phyloP scores from a whole-genome alignment of 805 yeast genomes.

The Starmera quercuum region DNA sequence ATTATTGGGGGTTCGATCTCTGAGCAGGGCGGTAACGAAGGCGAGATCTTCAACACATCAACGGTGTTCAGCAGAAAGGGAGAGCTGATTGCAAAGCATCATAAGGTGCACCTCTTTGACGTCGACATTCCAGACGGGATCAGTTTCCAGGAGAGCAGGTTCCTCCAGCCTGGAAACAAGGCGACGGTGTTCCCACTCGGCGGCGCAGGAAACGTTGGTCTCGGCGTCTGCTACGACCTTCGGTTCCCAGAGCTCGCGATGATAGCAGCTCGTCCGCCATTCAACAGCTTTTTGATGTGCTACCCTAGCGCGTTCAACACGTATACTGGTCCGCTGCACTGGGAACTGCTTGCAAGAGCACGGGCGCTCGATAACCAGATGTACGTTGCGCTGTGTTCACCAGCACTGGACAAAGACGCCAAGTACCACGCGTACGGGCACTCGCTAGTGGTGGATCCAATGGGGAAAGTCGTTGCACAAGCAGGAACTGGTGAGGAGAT shows the following conservation, averaged over 20 bases:
- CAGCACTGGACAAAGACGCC: conserved; percentile 66
- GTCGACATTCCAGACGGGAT: conserved; percentile 89
- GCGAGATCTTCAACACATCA: conserved; percentile 62
- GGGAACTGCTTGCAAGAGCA: conserved; percentile 69
- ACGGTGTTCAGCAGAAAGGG: conserved; percentile 69
- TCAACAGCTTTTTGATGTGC: conserved; percentile 64
- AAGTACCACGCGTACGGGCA: conserved; percentile 65
- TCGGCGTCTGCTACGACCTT: conserved; percentile 81
- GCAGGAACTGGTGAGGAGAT: conserved; percentile 73
- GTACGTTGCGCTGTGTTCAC: conserved; percentile 75
- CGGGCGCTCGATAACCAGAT: conserved; percentile 72
- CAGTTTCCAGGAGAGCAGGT: conserved; percentile 73
- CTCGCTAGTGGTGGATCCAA: conserved; percentile 55
- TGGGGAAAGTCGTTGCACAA: conserved; percentile 54
- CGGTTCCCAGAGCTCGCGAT: conserved; percentile 75
- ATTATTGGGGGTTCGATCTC: conserved; percentile 93
- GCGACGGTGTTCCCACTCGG: conserved; percentile 66
- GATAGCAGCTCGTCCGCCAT: conserved; percentile 45
- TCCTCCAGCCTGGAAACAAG: conserved; percentile 67
- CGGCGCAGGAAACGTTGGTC: conserved; percentile 64
- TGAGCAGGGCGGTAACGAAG: conserved; percentile 45
- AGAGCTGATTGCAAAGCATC: conserved; percentile 70
- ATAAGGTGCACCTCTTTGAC: conserved; percentile 83
- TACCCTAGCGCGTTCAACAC: conserved; percentile 85
- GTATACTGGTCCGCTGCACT: conserved; percentile 76